These are phyloP conservation scores for Lachancea nothofagi DNA, from an alignment of 805 yeast species.

Conservation along the genomic window DNA sequence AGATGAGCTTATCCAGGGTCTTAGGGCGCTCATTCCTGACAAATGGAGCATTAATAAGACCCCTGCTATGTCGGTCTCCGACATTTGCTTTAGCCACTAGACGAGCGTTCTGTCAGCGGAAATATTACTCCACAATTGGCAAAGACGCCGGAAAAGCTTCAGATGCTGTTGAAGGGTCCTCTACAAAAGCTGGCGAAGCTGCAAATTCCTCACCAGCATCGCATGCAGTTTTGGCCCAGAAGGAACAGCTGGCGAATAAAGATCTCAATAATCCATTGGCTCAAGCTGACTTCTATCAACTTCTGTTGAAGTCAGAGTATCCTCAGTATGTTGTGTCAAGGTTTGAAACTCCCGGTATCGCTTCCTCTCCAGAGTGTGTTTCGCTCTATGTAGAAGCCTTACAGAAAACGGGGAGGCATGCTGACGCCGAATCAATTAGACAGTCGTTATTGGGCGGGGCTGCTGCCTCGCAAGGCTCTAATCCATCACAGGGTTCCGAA, in stretches of 20 bases:
- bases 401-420: conserved; percentile 65
- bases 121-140: background rate
- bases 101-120: background rate
- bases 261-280: conserved; percentile 59
- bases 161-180: background rate
- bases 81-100: conserved; percentile 1
- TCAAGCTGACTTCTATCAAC: conserved; percentile 81
- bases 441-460: conserved; percentile 39
- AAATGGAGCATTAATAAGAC: background rate
- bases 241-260: conserved; percentile 84
- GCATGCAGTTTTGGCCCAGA: conserved; percentile 44
- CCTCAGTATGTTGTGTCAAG: conserved; percentile 97
- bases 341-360: conserved; percentile 91
- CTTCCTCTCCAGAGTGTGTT: conserved; percentile 73
- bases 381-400: conserved; percentile 76
- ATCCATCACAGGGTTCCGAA: conserved; percentile 4
- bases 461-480: conserved; percentile 26
- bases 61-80: conserved; percentile 1
- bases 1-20: conserved; percentile 4
- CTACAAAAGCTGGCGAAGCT: background rate
- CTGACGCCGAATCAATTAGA: conserved; percentile 68
- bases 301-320: conserved; percentile 69
- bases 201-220: conserved; percentile 17
- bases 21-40: background rate
- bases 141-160: background rate